These are phyloP conservation scores for Penicillium hesseltinei DNA, from an alignment of 2,329 filamentous ascomycete genomes.

Conservation along the genomic window DNA sequence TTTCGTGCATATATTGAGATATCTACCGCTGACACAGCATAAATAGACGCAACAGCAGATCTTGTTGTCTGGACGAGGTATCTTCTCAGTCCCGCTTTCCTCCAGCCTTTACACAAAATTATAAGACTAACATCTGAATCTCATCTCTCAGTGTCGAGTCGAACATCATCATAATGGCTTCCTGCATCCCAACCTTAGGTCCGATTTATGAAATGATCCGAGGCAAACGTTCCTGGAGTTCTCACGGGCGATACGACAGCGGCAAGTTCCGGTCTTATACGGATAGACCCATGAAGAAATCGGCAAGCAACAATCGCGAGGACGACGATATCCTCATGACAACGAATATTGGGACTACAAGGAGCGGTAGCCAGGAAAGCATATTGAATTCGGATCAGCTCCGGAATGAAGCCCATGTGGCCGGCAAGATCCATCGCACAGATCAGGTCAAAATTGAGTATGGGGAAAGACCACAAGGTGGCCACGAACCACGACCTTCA, in stretches of 20 bases:
- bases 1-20: background rate
- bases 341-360: background rate
- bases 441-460: constrained; percentile 25
- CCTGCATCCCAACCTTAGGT: constrained; percentile 37
- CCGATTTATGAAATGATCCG: constrained; percentile 32
- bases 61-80: constrained; percentile 5
- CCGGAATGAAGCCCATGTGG: background rate
- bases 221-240: constrained; percentile 18
- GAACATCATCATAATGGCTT: constrained; percentile 35
- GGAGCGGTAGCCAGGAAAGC: constrained; percentile 17
- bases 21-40: background rate
- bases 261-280: background rate
- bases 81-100: background rate
- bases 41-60: constrained; percentile 1
- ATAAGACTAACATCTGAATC: background rate
- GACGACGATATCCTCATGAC: background rate
- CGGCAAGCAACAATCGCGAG: background rate
- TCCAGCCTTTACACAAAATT: background rate
- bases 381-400: constrained; percentile 14
- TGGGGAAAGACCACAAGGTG: constrained; percentile 1
- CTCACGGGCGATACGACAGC: constrained; percentile 10
- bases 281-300: background rate
- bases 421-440: constrained; percentile 20
- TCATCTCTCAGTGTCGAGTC: constrained; percentile 28
- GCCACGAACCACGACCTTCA: background rate